phyloP scores from a whole-genome alignment of 2,329 filamentous ascomycete species.

The Colletotrichum sp. region DNA sequence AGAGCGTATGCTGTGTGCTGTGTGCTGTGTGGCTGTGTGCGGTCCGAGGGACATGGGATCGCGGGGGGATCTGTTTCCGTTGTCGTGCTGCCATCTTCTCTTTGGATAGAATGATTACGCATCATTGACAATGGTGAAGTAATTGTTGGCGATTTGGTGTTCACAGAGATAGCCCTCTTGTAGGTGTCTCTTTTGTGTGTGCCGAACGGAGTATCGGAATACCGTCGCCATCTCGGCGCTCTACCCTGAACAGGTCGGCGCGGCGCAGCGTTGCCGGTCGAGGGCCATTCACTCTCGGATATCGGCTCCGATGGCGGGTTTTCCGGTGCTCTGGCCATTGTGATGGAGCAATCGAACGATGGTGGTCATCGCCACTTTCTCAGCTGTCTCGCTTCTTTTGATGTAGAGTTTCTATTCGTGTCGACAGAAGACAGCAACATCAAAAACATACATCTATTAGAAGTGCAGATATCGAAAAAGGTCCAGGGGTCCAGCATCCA shows the following conservation, averaged over 20 bases:
- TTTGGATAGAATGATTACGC: background rate
- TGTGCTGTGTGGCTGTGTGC: constrained; percentile 2
- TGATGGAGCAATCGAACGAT: background rate
- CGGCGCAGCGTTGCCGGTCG: background rate
- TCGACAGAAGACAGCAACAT: background rate
- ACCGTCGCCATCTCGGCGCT: background rate
- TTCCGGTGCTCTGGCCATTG: background rate
- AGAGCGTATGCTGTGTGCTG: background rate
- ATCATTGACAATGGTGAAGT: background rate
- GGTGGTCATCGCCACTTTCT: background rate
- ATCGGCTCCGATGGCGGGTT: background rate
- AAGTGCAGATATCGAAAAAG: background rate
- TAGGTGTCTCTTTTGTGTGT: too few species aligned
- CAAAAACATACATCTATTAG: background rate
- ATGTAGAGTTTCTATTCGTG: background rate
- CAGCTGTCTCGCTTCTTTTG: background rate
- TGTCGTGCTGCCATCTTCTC: background rate
- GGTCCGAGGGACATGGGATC: background rate
- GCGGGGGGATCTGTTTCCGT: background rate
- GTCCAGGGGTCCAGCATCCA: background rate
- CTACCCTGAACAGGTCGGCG: background rate
- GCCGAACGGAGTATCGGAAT: background rate
- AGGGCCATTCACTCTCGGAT: background rate
- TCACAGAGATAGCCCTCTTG: too few species aligned
- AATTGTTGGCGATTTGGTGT: background rate